Evolutionary conservation across 2,329 filamentous ascomycete species (phyloP).

Genomic region (Diaporthe aspalathi): DNA sequence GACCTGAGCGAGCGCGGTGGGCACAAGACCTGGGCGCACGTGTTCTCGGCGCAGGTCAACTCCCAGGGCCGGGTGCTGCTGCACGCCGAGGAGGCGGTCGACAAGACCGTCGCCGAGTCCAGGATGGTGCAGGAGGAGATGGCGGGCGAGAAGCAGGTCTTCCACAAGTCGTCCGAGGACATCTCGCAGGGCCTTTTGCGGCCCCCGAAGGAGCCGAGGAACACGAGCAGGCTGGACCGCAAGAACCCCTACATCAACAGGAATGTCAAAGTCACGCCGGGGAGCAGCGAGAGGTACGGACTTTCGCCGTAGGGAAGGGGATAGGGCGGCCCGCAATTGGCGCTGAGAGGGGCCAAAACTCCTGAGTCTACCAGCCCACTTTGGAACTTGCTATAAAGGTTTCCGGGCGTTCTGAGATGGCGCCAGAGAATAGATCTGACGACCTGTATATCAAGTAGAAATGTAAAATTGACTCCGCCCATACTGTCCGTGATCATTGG

Average conservation of each 20-base stretch:
- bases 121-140: conserved; percentile 61
- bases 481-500: background rate
- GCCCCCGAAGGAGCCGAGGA: background rate
- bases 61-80: conserved; percentile 62
- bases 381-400: background rate
- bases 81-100: conserved; percentile 53
- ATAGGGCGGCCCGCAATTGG: too few relatives aligned
- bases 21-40: conserved; percentile 64
- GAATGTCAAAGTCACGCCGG: background rate
- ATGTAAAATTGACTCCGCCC: background rate
- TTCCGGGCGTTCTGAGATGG: background rate
- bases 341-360: background rate
- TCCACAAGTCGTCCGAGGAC: conserved; percentile 46
- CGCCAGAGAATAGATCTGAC: background rate
- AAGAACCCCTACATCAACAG: background rate
- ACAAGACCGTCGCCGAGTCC: conserved; percentile 44
- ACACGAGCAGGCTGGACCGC: background rate
- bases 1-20: conserved; percentile 63
- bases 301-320: background rate
- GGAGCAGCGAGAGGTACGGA: conserved; percentile 5
- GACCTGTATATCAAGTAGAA: conserved; percentile 26
- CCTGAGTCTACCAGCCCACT: too few relatives aligned
- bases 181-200: conserved; percentile 47
- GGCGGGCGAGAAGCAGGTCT: conserved; percentile 49
- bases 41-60: conserved; percentile 58